A percentile compares a stretch with the other conserved stretches of the same genome.
These are phyloP conservation scores for Saccharata proteae DNA, from an alignment of 2,329 filamentous ascomycete species.

Conservation along the genomic window DNA sequence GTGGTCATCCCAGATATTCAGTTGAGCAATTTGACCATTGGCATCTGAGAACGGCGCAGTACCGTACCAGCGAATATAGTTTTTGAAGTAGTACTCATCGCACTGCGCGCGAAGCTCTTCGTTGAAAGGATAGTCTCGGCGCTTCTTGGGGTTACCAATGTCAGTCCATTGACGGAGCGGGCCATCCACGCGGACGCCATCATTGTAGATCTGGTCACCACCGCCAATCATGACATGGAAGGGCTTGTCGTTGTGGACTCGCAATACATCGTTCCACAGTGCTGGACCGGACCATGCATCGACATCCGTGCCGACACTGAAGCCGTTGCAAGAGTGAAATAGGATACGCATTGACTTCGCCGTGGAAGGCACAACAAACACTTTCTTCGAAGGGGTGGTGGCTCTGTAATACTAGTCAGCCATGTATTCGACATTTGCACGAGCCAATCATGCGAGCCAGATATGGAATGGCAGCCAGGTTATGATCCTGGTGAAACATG, in stretches of 20 bases:
- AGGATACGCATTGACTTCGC: slow-evolving; percentile 57
- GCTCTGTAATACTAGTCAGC: background rate
- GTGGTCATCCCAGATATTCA: slow-evolving; percentile 55
- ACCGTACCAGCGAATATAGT: slow-evolving; percentile 56
- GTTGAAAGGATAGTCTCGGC: slow-evolving; percentile 49
- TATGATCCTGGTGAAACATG: too few relatives aligned
- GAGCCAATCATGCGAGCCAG: too few relatives aligned
- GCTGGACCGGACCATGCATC: slow-evolving; percentile 49
- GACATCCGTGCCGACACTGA: slow-evolving; percentile 53
- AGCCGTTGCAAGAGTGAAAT: slow-evolving; percentile 59
- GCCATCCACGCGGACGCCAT: slow-evolving; percentile 71
- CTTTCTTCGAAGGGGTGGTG: slow-evolving; percentile 21
- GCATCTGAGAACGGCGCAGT: slow-evolving; percentile 49
- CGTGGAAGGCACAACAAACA: slow-evolving; percentile 46
- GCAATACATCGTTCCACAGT: slow-evolving; percentile 53
- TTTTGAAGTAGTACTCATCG: slow-evolving; percentile 50
- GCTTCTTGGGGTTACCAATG: slow-evolving; percentile 48
- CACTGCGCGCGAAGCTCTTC: slow-evolving; percentile 49
- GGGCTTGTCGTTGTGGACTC: slow-evolving; percentile 45
- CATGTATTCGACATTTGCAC: too few relatives aligned
- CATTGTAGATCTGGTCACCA: slow-evolving; percentile 73
- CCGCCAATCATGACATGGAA: slow-evolving; percentile 72
- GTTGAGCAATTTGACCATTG: slow-evolving; percentile 50
- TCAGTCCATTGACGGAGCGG: slow-evolving; percentile 58
- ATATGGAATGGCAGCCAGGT: too few relatives aligned